These are phyloP conservation scores for Lanmaoa rubissima DNA, from an alignment of 768 basidiomycete species.

Conservation along the genomic window DNA sequence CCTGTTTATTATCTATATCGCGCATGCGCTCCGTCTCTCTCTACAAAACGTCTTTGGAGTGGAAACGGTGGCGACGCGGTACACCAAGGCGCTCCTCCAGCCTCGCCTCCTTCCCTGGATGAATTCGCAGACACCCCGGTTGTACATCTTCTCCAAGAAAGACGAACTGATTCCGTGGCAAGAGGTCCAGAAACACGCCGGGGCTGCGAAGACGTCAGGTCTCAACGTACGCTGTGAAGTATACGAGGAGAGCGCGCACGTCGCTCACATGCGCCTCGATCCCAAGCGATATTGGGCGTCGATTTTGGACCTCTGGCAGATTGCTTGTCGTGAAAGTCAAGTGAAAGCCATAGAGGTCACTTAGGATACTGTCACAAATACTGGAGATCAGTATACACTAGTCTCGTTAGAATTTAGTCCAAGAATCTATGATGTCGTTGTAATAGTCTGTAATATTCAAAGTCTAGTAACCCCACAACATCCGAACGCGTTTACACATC, in stretches of 20 bases:
- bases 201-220: constrained; percentile 23
- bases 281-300: constrained; percentile 31
- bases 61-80: constrained; percentile 7
- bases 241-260: constrained; percentile 37
- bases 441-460: neutral
- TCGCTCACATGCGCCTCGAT: constrained; percentile 32
- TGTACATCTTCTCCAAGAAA: constrained; percentile 36
- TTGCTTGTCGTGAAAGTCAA: constrained; percentile 8
- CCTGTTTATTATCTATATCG: constrained; percentile 13
- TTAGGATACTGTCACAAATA: neutral
- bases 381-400: neutral
- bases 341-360: neutral
- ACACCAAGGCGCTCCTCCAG: constrained; percentile 14
- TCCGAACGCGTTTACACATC: neutral
- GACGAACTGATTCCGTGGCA: constrained; percentile 32
- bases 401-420: neutral
- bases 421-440: neutral
- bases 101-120: constrained; percentile 34
- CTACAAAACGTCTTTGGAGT: constrained; percentile 16
- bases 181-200: constrained; percentile 27
- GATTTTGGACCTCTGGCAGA: constrained; percentile 21
- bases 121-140: constrained; percentile 28
- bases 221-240: constrained; percentile 28
- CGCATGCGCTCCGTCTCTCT: constrained; percentile 13
- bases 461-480: neutral